phyloP scores from a whole-genome alignment of 2,329 filamentous ascomycete genomes.

The Cladosporium sp. region DNA sequence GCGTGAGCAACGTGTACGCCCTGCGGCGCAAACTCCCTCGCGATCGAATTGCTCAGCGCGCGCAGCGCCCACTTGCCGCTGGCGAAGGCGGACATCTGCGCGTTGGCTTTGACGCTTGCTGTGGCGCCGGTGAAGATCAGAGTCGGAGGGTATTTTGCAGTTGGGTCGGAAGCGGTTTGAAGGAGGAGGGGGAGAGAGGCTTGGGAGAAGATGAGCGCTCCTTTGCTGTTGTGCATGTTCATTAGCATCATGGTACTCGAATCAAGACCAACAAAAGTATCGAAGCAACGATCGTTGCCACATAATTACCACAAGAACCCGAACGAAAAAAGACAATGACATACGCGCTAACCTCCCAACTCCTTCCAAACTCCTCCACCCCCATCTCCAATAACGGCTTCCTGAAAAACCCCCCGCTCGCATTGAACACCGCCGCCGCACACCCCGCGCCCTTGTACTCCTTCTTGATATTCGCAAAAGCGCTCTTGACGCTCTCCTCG shows the following conservation, averaged over 20 bases:
- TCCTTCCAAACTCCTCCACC: conserved; percentile 56
- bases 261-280: too few species aligned
- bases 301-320: background rate
- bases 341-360: conserved; percentile 53
- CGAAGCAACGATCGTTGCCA: background rate
- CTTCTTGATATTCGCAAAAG: conserved; percentile 63
- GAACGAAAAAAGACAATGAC: conserved; percentile 22
- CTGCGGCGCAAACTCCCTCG: conserved; percentile 79
- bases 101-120: conserved; percentile 71
- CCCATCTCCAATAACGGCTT: conserved; percentile 64
- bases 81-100: conserved; percentile 69
- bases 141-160: conserved; percentile 67
- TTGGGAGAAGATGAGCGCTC: conserved; percentile 76
- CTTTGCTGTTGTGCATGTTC: conserved; percentile 50
- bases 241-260: background rate
- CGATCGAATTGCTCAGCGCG: conserved; percentile 71
- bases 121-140: conserved; percentile 87
- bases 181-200: conserved; percentile 69
- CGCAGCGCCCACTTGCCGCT: conserved; percentile 78
- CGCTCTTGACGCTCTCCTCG: conserved; percentile 54
- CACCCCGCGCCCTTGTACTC: conserved; percentile 53
- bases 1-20: conserved; percentile 82
- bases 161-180: conserved; percentile 25
- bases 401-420: conserved; percentile 57
- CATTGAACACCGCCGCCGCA: conserved; percentile 69